phyloP scores from a whole-genome alignment of 768 basidiomycete species.

The Russula dissimulans region DNA sequence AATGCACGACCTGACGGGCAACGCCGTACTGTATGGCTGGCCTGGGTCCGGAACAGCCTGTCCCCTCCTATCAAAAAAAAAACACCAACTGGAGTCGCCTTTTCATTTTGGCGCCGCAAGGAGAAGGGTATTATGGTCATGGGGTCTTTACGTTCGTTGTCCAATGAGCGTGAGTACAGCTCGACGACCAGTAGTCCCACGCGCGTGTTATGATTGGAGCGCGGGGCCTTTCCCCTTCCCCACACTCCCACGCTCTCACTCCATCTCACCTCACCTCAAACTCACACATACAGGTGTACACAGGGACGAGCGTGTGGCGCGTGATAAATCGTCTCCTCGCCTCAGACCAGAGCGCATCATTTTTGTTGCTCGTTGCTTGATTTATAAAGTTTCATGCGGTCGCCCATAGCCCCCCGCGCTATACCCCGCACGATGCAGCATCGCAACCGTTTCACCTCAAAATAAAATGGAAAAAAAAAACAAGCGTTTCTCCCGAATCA shows the following conservation, averaged over 20 bases:
- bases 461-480: background rate
- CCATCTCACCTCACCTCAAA: slow-evolving; percentile 6
- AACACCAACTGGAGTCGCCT: background rate
- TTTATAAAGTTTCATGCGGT: background rate
- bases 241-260: background rate
- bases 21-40: no score
- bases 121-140: slow-evolving; percentile 1
- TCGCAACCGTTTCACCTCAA: slow-evolving; percentile 1
- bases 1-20: no score
- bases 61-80: background rate
- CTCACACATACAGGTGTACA: background rate
- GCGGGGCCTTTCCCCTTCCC: background rate
- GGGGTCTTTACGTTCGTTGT: background rate
- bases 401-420: slow-evolving; percentile 6
- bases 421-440: slow-evolving; percentile 11
- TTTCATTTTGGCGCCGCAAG: slow-evolving; percentile 11
- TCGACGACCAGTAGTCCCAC: background rate
- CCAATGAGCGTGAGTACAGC: background rate
- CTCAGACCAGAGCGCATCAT: background rate
- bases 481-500: slow-evolving; percentile 3
- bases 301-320: background rate
- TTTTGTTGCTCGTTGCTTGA: background rate
- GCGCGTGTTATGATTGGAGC: background rate
- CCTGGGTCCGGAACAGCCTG: no score
- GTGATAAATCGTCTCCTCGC: background rate